Evolutionary conservation across 495 filamentous ascomycete species (phyloP).

Genomic region (Talaromyces liani): DNA sequence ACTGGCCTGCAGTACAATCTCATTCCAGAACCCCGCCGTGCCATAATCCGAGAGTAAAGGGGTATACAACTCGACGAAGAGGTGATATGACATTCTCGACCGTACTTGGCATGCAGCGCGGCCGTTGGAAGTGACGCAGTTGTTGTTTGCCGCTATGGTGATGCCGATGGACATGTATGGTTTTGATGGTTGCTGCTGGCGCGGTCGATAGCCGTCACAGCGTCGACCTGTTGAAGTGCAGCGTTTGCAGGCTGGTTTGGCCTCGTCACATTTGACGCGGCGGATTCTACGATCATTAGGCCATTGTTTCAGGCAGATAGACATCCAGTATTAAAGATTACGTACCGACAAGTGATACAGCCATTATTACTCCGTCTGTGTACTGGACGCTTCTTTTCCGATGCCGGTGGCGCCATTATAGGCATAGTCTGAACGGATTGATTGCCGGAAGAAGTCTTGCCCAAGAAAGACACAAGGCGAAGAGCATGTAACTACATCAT

Average conservation of each 20-base stretch:
- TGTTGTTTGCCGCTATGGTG: background rate
- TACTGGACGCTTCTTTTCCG: background rate
- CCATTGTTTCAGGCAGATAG: background rate
- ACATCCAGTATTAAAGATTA: background rate
- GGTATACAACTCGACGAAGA: background rate
- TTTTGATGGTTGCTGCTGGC: background rate
- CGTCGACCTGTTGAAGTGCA: slow-evolving; percentile 41
- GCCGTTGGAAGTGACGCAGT: background rate
- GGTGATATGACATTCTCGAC: background rate
- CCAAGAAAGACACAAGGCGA: too few relatives aligned
- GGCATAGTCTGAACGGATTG: background rate
- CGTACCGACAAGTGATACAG: slow-evolving; percentile 40
- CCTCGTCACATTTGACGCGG: slow-evolving; percentile 60
- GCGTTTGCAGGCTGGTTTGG: slow-evolving; percentile 45
- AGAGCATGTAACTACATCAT: too few relatives aligned
- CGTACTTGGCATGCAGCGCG: background rate
- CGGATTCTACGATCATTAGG: slow-evolving; percentile 34
- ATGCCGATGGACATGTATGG: background rate
- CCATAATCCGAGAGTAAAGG: background rate
- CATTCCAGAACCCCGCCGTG: background rate
- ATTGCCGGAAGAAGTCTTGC: background rate
- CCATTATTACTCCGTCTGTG: slow-evolving; percentile 21
- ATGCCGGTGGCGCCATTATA: background rate
- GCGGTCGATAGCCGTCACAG: slow-evolving; percentile 22
- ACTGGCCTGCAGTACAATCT: background rate